phyloP scores from a whole-genome alignment of 2,329 filamentous ascomycete genomes.

The Fusarium beomiforme region DNA sequence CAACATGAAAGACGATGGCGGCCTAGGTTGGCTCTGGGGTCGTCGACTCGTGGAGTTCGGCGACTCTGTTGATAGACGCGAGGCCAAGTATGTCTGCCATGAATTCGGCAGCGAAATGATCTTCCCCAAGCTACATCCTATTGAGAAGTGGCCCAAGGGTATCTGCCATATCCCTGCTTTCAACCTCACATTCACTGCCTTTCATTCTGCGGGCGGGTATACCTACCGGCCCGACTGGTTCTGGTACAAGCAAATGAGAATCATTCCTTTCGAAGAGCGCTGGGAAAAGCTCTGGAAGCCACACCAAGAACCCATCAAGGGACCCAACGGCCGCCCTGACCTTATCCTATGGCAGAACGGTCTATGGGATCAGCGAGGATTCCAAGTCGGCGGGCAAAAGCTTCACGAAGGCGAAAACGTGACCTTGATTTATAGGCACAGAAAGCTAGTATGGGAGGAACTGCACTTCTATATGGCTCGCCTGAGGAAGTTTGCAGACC shows the following conservation, averaged over 20 bases:
- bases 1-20: neutral
- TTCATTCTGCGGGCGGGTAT: neutral
- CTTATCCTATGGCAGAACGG: neutral
- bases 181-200: neutral
- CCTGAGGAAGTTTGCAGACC: neutral
- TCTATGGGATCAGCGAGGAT: neutral
- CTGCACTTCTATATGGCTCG: neutral
- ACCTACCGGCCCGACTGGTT: slow-evolving; percentile 1
- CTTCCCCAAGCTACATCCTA: neutral
- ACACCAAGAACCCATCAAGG: neutral
- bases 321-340: neutral
- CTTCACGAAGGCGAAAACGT: neutral
- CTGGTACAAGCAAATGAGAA: neutral
- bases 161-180: neutral
- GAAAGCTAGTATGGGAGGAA: slow-evolving; percentile 5
- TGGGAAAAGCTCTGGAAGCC: slow-evolving; percentile 1
- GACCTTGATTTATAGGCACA: neutral
- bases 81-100: neutral
- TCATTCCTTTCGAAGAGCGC: slow-evolving; percentile 1
- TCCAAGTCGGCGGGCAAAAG: slow-evolving; percentile 1
- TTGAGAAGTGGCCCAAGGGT: neutral
- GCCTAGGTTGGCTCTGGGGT: neutral
- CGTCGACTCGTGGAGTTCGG: neutral
- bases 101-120: slow-evolving; percentile 4
- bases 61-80: slow-evolving; percentile 2